Evolutionary conservation across 176 grass and related monocot species (phyloP).

Genomic region (Zea luxurians): DNA sequence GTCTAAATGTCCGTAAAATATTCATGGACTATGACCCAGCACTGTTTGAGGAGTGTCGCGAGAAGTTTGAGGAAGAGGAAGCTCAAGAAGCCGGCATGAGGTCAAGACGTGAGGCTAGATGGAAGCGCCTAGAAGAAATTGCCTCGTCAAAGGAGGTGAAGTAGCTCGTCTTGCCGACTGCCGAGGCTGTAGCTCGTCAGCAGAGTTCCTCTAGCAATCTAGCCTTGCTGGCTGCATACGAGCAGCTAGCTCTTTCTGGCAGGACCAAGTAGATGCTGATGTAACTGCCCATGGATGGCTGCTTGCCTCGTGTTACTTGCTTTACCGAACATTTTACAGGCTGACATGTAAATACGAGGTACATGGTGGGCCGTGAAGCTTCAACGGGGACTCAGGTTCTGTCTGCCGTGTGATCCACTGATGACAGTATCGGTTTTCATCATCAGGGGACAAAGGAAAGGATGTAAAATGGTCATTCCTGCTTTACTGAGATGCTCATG

Average conservation of each 20-base stretch:
- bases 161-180: conserved; percentile 30
- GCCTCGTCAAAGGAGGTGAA: conserved; percentile 45
- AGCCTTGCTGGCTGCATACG: conserved; percentile 11
- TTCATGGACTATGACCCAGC: conserved; percentile 57
- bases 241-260: background rate
- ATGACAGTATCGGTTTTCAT: conserved; percentile 26
- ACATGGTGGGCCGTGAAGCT: conserved; percentile 24
- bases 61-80: conserved; percentile 73
- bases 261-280: conserved; percentile 31
- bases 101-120: conserved; percentile 58
- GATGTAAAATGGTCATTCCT: conserved; percentile 4
- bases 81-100: conserved; percentile 38
- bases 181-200: conserved; percentile 22
- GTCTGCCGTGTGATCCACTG: background rate
- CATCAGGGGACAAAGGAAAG: conserved; percentile 3
- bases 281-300: conserved; percentile 36
- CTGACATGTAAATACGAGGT: conserved; percentile 41
- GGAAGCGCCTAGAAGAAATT: conserved; percentile 70
- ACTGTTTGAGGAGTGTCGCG: conserved; percentile 56
- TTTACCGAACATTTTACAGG: conserved; percentile 32
- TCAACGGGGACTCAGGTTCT: conserved; percentile 2
- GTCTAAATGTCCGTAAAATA: conserved; percentile 64
- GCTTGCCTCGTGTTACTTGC: conserved; percentile 23
- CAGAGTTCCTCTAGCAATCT: conserved; percentile 21
- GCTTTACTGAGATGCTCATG: conserved; percentile 3